Conservation (phyloP, 2,329 filamentous ascomycete genomes). For the Periconia sp. region DNA sequence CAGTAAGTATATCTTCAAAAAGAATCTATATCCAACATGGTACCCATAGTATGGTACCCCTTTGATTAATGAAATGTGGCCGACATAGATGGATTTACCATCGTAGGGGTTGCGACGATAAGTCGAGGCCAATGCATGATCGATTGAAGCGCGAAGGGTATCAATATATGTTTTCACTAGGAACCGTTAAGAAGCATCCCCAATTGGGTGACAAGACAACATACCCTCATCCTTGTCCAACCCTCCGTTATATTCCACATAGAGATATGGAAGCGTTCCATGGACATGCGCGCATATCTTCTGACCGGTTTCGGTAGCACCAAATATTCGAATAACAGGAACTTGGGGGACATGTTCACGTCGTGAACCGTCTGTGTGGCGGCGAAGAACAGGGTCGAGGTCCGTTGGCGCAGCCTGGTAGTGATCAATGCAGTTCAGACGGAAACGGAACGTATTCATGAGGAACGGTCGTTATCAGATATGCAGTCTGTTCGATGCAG, state of each 20-base stretch:
- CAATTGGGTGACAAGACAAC: slow-evolving; percentile 21
- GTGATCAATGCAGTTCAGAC: slow-evolving; percentile 93
- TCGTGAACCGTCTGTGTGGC: slow-evolving; percentile 59
- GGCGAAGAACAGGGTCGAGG: slow-evolving; percentile 78
- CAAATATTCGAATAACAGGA: slow-evolving; percentile 87
- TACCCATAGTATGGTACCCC: slow-evolving; percentile 96
- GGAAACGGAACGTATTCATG: slow-evolving; percentile 82
- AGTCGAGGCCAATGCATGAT: slow-evolving; percentile 83
- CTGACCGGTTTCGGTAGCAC: slow-evolving; percentile 89
- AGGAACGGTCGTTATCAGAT: slow-evolving; percentile 13
- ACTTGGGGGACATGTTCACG: slow-evolving; percentile 69
- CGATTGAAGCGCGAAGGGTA: slow-evolving; percentile 80
- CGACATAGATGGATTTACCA: slow-evolving; percentile 73
- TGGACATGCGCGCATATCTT: slow-evolving; percentile 96
- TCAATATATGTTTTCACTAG: slow-evolving; percentile 75
- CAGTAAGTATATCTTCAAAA: slow-evolving; percentile 91
- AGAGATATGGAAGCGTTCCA: slow-evolving; percentile 95
- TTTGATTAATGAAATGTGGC: slow-evolving; percentile 88
- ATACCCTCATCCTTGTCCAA: slow-evolving; percentile 68
- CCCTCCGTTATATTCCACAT: slow-evolving; percentile 77
- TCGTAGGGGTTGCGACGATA: slow-evolving; percentile 76
- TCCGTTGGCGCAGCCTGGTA: slow-evolving; percentile 80
- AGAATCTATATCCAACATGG: slow-evolving; percentile 86
- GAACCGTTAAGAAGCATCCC: slow-evolving; percentile 7
- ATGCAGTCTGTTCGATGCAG: not conserved